phyloP scores from a whole-genome alignment of 2,329 filamentous ascomycete species.

The Colletotrichum horii region DNA sequence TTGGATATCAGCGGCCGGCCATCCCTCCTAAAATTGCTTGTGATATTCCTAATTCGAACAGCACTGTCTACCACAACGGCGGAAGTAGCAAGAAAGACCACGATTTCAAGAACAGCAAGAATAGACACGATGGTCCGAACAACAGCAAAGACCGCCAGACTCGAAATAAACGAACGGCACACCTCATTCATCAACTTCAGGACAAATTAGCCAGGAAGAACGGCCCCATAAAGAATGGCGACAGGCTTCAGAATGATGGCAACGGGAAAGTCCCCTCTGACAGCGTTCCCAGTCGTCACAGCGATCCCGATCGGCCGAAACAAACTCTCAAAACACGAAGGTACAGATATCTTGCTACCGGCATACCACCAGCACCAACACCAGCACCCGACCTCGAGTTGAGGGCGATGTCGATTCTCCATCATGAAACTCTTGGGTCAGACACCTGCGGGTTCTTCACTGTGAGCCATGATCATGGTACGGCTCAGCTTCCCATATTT shows the following conservation, averaged over 20 bases:
- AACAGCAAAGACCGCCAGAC: not conserved
- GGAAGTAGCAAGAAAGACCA: not conserved
- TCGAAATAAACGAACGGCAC: not conserved
- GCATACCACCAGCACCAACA: not conserved
- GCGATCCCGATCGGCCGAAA: not conserved
- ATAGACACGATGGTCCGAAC: not conserved
- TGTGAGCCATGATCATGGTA: not conserved
- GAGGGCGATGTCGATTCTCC: not conserved
- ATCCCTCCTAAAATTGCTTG: not conserved
- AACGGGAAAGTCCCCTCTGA: not conserved
- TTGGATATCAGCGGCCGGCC: not conserved
- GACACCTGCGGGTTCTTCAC: slow-evolving; percentile 52
- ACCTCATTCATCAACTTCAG: too few relatives aligned
- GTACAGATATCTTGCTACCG: not conserved
- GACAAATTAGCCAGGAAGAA: not conserved
- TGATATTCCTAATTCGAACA: not conserved
- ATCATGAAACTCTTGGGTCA: slow-evolving; percentile 49
- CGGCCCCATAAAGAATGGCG: not conserved
- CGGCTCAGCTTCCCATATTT: not conserved
- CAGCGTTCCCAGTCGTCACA: not conserved
- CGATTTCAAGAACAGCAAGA: not conserved
- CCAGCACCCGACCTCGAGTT: not conserved
- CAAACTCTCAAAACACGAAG: not conserved
- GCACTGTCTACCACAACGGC: not conserved
- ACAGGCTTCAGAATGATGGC: not conserved